These are phyloP conservation scores for Gilbertella persicaria DNA, from an alignment of 371 early-diverging fungal species.

Conservation along the genomic window DNA sequence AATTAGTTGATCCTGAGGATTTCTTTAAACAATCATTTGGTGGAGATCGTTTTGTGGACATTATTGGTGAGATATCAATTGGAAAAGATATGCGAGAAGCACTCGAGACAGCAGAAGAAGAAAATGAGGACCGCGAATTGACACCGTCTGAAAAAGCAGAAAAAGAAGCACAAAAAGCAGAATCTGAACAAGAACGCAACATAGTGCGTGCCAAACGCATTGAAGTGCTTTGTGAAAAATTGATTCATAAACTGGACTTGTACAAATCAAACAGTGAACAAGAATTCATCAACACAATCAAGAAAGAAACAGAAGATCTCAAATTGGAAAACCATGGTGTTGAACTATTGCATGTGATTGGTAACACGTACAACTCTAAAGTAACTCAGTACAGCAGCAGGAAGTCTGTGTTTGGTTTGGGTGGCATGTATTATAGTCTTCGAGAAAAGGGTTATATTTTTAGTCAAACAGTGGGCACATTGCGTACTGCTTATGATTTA, in stretches of 20 bases:
- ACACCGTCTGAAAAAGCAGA: slow-evolving; percentile 66
- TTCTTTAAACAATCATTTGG: slow-evolving; percentile 96
- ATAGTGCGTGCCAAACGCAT: slow-evolving; percentile 74
- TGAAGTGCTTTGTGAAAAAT: slow-evolving; percentile 65
- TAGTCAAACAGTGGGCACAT: slow-evolving; percentile 85
- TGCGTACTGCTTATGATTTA: slow-evolving; percentile 87
- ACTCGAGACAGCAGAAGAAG: slow-evolving; percentile 64
- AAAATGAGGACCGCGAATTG: slow-evolving; percentile 32
- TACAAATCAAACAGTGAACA: slow-evolving; percentile 56
- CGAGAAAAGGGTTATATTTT: slow-evolving; percentile 85
- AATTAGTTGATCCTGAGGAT: slow-evolving; percentile 80
- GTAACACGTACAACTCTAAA: slow-evolving; percentile 85
- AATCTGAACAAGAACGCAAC: slow-evolving; percentile 44
- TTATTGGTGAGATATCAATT: slow-evolving; percentile 96
- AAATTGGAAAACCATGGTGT: slow-evolving; percentile 90
- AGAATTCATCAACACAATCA: slow-evolving; percentile 65
- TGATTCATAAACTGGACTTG: slow-evolving; percentile 73
- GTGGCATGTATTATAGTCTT: slow-evolving; percentile 65
- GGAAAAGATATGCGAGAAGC: slow-evolving; percentile 88
- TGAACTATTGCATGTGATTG: slow-evolving; percentile 90
- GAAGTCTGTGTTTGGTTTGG: slow-evolving; percentile 71
- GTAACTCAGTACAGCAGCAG: slow-evolving; percentile 81
- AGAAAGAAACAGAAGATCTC: slow-evolving; percentile 84
- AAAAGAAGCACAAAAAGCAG: slow-evolving; percentile 47
- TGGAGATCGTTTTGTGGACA: slow-evolving; percentile 90